Evolutionary conservation across 1,139 yeast genomes (phyloP).

Genomic region (Scheffersomyces quercinus): DNA sequence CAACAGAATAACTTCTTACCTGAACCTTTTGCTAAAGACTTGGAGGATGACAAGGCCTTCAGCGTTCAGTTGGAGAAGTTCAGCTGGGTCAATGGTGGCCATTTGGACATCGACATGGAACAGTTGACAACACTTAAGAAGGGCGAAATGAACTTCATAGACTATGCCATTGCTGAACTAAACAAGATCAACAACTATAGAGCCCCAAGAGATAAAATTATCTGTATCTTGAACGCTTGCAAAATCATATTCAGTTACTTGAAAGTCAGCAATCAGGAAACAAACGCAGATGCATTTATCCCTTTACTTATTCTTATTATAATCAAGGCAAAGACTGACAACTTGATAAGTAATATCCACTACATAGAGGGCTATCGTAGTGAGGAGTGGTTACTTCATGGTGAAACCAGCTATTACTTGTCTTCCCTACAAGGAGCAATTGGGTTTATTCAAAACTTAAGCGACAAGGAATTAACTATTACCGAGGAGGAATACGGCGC

Average conservation of each 20-base stretch:
- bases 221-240: conserved; percentile 87
- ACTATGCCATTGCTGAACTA: conserved; percentile 71
- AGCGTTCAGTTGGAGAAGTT: conserved; percentile 60
- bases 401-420: conserved; percentile 86
- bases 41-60: conserved; percentile 60
- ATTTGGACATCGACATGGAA: conserved; percentile 69
- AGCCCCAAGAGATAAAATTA: conserved; percentile 93
- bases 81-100: conserved; percentile 76
- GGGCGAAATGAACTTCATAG: conserved; percentile 54
- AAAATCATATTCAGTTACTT: conserved; percentile 88
- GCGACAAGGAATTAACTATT: conserved; percentile 60
- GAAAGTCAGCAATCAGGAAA: conserved; percentile 67
- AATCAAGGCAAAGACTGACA: conserved; percentile 61
- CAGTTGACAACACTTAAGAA: conserved; percentile 18
- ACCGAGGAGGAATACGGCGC: conserved; percentile 54
- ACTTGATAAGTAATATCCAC: conserved; percentile 72
- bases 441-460: conserved; percentile 66
- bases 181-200: conserved; percentile 77
- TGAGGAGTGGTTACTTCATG: conserved; percentile 66
- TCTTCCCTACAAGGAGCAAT: conserved; percentile 88
- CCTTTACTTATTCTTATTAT: conserved; percentile 83
- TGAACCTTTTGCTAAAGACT: conserved; percentile 47
- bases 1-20: conserved; percentile 43
- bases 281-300: conserved; percentile 89
- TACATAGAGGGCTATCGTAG: conserved; percentile 85